A percentile compares a stretch with the other conserved stretches of the same genome.
These are phyloP conservation scores for Schizonepeta tenuifolia DNA, from an alignment of 257 asterid genomes.

Conservation along the genomic window DNA sequence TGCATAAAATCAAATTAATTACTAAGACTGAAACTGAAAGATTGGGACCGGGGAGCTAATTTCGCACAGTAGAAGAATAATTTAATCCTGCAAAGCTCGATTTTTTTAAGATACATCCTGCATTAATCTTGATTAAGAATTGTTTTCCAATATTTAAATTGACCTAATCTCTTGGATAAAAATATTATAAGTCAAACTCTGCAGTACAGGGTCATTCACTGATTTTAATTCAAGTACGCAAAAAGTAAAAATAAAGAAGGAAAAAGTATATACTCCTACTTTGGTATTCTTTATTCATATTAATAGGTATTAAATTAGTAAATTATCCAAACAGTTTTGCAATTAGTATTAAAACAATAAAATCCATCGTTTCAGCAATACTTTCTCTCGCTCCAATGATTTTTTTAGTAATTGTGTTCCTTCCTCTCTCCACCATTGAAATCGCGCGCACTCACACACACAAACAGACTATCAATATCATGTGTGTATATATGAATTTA, in stretches of 20 bases:
- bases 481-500: background rate
- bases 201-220: no score
- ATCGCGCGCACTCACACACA: conserved; percentile 29
- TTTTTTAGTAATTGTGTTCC: conserved; percentile 28
- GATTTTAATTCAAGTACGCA: no score
- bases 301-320: no score
- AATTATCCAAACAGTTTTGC: no score
- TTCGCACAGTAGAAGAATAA: background rate
- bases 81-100: background rate
- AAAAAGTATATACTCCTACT: no score
- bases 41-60: background rate
- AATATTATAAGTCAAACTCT: background rate
- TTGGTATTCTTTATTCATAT: no score
- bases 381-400: conserved; percentile 31
- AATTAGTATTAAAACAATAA: background rate
- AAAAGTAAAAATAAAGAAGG: no score
- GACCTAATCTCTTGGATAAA: background rate
- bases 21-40: background rate
- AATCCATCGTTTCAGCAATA: conserved; percentile 30
- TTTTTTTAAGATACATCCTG: background rate
- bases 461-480: background rate
- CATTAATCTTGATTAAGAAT: background rate
- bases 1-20: background rate
- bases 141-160: background rate
- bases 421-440: conserved; percentile 36